phyloP scores from a whole-genome alignment of 495 filamentous ascomycete genomes.

The Cetradonia linearis region DNA sequence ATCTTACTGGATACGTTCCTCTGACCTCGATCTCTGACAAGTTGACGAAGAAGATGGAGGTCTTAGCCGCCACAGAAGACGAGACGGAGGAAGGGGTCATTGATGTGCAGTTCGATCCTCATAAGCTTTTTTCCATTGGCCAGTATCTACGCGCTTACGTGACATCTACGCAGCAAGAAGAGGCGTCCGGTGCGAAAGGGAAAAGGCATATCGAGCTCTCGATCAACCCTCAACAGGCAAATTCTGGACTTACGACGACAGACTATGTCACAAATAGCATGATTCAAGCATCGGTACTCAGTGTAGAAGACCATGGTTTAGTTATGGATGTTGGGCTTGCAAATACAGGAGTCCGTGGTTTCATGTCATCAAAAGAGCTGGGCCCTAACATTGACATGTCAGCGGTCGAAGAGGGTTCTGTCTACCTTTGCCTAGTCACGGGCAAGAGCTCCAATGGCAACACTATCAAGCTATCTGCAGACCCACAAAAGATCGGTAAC shows the following conservation, averaged over 20 bases:
- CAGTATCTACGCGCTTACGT: conserved; percentile 86
- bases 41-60: conserved; percentile 57
- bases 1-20: conserved; percentile 78
- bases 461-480: conserved; percentile 75
- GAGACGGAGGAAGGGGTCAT: conserved; percentile 42
- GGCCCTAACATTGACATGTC: conserved; percentile 46
- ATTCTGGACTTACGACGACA: conserved; percentile 57
- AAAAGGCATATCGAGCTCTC: conserved; percentile 79
- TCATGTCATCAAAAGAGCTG: conserved; percentile 82
- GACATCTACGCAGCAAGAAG: conserved; percentile 49
- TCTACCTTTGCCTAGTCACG: conserved; percentile 72
- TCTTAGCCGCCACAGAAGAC: conserved; percentile 48
- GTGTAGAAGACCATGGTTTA: conserved; percentile 89
- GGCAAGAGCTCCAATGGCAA: conserved; percentile 67
- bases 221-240: conserved; percentile 62
- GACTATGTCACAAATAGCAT: conserved; percentile 62
- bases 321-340: conserved; percentile 83
- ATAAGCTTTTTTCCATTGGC: conserved; percentile 65
- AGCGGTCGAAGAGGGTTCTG: conserved; percentile 64
- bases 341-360: conserved; percentile 58
- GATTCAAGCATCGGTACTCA: conserved; percentile 77
- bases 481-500: conserved; percentile 52
- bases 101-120: conserved; percentile 56
- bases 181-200: conserved; percentile 45
- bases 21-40: conserved; percentile 79